Base-by-base conservation (phyloP, 352 stramenopile species). In the Thalassiosira sp. region DNA sequence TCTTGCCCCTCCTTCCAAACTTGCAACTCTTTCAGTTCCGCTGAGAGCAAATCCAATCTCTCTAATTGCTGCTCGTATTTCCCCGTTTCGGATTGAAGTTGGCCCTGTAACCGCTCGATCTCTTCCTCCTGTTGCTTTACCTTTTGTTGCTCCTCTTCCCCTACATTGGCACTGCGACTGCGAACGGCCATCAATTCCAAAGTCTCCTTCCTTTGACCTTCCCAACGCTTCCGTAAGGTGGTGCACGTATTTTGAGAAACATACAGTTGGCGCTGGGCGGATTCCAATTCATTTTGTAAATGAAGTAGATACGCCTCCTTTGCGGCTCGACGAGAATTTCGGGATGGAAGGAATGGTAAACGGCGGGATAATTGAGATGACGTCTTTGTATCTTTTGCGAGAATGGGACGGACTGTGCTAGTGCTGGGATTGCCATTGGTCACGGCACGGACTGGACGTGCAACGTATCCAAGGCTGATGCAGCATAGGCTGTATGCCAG, bases 201-300 rank as follows among this genome's bases (percentile, higher is more conserved):
- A 53, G 53, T 49, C 24, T 81, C 73, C 16, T 40, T 72, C 42
- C 46, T 43, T n/a, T 76, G 73, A 57, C 70, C 65, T 33, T 81
- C 65, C 20, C 63, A 64, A 60, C 73, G 49, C 46, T 69, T 73
- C 49, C 63, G 53, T 35, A 81, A 54, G 11, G 65, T 61, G n/a
- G 10, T 69, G 33, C 73, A 81, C 45, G 65, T 81, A 25, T 81
- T 72, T 65, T 81, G 73, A 11, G 73, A 81, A 27, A 52, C 51
- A 58, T 81, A 81, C 7, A 81, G 59, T 56, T 81, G 59, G 18
- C 65, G 51, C 46, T 76, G 65, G 1, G 73, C 45, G 18, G 53
- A 45, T 51, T 77, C 60, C n/a, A 82, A 56, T 46, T 82, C 73
- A 54, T 64, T 69, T 58, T 74, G 51, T 53, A 82, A 56, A 48